These are phyloP conservation scores for Straminergon stramineum DNA, from an alignment of 225 moss, liverwort and hornwort genomes.

Conservation along the genomic window DNA sequence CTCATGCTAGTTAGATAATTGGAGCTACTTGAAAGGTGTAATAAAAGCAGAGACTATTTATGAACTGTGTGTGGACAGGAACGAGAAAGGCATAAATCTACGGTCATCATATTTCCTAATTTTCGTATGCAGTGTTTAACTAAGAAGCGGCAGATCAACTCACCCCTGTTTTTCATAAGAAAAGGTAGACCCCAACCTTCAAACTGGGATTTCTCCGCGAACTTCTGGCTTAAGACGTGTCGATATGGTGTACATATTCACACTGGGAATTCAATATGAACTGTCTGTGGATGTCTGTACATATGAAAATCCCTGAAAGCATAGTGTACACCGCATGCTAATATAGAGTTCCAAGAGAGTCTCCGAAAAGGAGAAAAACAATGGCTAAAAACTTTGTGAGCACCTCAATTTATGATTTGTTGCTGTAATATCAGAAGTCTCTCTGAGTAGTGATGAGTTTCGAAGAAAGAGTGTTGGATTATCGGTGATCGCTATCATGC, in stretches of 20 bases:
- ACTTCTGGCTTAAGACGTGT: not conserved
- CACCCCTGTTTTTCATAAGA: not conserved
- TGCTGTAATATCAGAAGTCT: not conserved
- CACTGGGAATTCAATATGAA: not conserved
- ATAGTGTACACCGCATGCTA: not conserved
- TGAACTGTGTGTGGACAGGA: not conserved
- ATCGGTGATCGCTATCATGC: not conserved
- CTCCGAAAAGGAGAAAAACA: not conserved
- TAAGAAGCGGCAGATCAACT: not conserved
- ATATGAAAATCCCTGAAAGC: not conserved
- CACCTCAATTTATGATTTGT: not conserved
- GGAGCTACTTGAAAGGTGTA: not conserved
- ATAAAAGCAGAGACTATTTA: not conserved
- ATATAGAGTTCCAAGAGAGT: not conserved
- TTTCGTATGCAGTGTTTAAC: not conserved
- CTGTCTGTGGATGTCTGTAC: not conserved
- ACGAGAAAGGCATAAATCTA: not conserved
- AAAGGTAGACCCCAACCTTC: not conserved
- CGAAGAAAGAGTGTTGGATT: not conserved
- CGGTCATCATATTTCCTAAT: not conserved
- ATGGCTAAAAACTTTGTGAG: not conserved
- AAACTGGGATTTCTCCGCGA: not conserved
- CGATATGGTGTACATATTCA: not conserved
- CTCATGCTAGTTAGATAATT: not conserved
- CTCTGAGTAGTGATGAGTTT: not conserved